Base-by-base conservation (phyloP, 2,329 filamentous ascomycete genomes). In the Paraphoma sp. region DNA sequence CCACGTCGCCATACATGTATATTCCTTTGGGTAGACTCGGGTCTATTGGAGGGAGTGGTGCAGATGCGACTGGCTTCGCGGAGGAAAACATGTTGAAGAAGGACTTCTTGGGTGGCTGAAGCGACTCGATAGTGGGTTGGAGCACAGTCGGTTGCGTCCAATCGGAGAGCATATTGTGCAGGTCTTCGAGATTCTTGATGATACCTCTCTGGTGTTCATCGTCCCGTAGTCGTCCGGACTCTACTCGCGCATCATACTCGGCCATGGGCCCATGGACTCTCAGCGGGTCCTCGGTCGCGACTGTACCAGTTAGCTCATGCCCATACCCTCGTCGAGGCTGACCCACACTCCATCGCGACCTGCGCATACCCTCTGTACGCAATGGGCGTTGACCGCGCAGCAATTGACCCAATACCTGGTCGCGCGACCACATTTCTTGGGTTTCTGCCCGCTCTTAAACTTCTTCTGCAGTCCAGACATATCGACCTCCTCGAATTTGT, bases 1-100 rank as follows among this genome's bases (percentile, higher is more conserved):
- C 95, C 2, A 99, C 95, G 75, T 99, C 95, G 56, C 95, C 95
- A 71, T 91, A 97, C 76, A 99, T 89, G 77, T 99, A 99, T 31
- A 99, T 79, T 0, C 95, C 95, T 64, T 92, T 90, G 0, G 95
- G 95, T 1, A 97, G 82, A 61, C 89, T 83, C n/a, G 83, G 78
- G 0, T 92, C 88, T 18, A 96, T 90, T 3, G 82, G 76, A 56
- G 79, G 70, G 5, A 65, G 76, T 60, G 55, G 76, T 53, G 67
- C 78, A 65, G 66, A 75, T 61, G 66, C 75, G 56, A 23, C 23
- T 23, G 66, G 77, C 6, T 40, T 69, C 77, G 69, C 62, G 14
- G 80, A 76, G 9, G 87, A 84, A 65, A 93, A 90, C 50, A 90
- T 79, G 3, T 86, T 87, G 23, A 89, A 81, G 62, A 89, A 79